phyloP scores from a whole-genome alignment of 2,329 filamentous ascomycete species.

The Lachnellula suecica region DNA sequence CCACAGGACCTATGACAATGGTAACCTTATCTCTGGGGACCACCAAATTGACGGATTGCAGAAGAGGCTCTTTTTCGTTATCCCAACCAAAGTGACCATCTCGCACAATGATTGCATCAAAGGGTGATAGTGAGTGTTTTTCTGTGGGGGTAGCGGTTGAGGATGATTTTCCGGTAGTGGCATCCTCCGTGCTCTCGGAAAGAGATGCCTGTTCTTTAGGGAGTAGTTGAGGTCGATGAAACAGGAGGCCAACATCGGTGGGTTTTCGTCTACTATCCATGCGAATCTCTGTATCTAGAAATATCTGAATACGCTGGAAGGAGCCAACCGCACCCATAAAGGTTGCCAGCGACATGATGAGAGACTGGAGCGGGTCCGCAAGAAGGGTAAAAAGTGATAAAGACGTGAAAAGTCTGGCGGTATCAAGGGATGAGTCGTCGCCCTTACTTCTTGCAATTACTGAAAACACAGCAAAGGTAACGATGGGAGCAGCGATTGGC shows the following conservation, averaged over 20 bases:
- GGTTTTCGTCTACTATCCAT: conserved; percentile 3
- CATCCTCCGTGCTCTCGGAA: neutral
- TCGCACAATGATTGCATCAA: neutral
- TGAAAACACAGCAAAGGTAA: conserved; percentile 13
- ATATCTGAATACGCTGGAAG: conserved; percentile 25
- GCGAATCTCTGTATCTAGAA: conserved; percentile 17
- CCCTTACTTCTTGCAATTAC: conserved; percentile 5
- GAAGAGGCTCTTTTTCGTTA: conserved; percentile 1
- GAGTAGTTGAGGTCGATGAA: neutral
- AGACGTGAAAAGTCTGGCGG: conserved; percentile 23
- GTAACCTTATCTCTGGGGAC: conserved; percentile 13
- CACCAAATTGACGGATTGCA: conserved; percentile 6
- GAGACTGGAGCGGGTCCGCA: conserved; percentile 14
- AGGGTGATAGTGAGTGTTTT: neutral
- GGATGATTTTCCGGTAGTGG: neutral
- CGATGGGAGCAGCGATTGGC: conserved; percentile 5
- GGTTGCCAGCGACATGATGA: conserved; percentile 22
- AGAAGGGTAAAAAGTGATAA: conserved; percentile 26
- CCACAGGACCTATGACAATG: conserved; percentile 30
- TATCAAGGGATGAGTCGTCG: neutral
- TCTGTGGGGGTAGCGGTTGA: neutral
- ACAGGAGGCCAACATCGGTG: neutral
- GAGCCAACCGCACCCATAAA: conserved; percentile 20
- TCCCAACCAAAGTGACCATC: conserved; percentile 1
- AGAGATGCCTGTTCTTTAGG: neutral